These are phyloP conservation scores for Celoporthe dispersa DNA, from an alignment of 2,329 filamentous ascomycete genomes.

Conservation along the genomic window DNA sequence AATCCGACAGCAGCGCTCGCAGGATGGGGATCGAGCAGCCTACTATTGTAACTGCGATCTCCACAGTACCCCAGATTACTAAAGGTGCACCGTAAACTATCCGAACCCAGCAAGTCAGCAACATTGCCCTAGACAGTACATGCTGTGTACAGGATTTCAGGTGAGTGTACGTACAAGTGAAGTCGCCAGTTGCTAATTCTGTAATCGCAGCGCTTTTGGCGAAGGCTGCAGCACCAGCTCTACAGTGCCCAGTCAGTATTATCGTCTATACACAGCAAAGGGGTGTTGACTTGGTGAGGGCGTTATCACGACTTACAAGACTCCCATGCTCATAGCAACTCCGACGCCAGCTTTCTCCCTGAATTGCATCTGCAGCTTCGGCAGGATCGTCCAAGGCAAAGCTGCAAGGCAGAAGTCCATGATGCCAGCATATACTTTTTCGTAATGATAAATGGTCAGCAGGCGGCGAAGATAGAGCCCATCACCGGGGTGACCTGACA, in stretches of 20 bases:
- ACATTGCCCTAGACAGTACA: not conserved
- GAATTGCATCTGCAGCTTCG: slow-evolving; percentile 22
- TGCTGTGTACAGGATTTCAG: not conserved
- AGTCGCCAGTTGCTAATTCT: not conserved
- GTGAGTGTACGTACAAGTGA: not conserved
- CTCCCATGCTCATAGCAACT: slow-evolving; percentile 30
- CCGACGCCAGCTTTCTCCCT: slow-evolving; percentile 27
- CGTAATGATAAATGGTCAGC: not conserved
- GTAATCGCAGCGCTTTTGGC: slow-evolving; percentile 2
- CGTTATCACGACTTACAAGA: slow-evolving; percentile 42
- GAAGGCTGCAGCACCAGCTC: not conserved
- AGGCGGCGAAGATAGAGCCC: not conserved
- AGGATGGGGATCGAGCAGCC: slow-evolving; percentile 11
- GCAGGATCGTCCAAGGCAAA: slow-evolving; percentile 28
- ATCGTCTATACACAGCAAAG: not conserved
- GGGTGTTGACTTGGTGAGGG: slow-evolving; percentile 42
- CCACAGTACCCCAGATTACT: slow-evolving; percentile 1
- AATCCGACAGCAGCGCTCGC: slow-evolving; percentile 1
- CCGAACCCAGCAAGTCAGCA: not conserved
- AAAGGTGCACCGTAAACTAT: not conserved
- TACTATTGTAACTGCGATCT: slow-evolving; percentile 9
- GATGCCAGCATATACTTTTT: slow-evolving; percentile 22
- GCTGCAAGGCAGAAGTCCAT: slow-evolving; percentile 28
- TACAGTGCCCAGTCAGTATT: not conserved
- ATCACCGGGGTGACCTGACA: not conserved